These are phyloP conservation scores for Wickerhamiella sorbophila DNA, from an alignment of 805 yeast species.

Conservation along the genomic window DNA sequence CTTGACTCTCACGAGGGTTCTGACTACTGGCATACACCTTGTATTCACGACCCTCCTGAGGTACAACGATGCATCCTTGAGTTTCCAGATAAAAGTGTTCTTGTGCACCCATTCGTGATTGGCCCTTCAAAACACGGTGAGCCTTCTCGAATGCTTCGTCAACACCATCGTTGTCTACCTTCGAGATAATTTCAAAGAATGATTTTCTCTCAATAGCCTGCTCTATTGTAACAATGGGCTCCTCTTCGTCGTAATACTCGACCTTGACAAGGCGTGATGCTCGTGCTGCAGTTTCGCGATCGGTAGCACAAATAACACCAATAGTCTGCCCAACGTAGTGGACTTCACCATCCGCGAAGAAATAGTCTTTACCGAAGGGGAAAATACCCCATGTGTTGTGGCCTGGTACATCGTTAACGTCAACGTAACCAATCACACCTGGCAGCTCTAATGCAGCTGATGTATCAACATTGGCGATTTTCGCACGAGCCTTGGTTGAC, in stretches of 20 bases:
- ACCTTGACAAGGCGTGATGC: constrained; percentile 32
- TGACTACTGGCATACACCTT: constrained; percentile 33
- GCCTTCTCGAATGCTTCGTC: constrained; percentile 26
- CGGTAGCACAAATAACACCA: constrained; percentile 30
- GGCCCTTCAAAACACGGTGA: constrained; percentile 27
- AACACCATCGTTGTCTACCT: constrained; percentile 30
- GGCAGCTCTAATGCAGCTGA: constrained; percentile 28
- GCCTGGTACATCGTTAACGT: constrained; percentile 28
- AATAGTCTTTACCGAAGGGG: constrained; percentile 30
- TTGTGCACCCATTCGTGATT: constrained; percentile 32
- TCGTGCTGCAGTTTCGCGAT: constrained; percentile 29
- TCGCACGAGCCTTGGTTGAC: constrained; percentile 32
- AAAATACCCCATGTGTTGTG: constrained; percentile 31
- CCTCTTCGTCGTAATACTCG: constrained; percentile 30
- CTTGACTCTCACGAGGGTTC: constrained; percentile 34
- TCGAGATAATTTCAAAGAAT: constrained; percentile 27
- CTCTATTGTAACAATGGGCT: constrained; percentile 30
- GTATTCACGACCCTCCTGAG: constrained; percentile 33
- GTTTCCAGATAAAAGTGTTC: constrained; percentile 38
- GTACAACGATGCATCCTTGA: constrained; percentile 32
- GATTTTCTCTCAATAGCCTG: constrained; percentile 31
- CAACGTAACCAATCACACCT: constrained; percentile 32
- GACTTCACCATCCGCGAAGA: constrained; percentile 32
- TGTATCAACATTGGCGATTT: constrained; percentile 29
- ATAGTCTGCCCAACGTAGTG: constrained; percentile 32